Base-by-base conservation (phyloP, 495 filamentous ascomycete genomes). In the Paragyromitra xinjiangensis region DNA sequence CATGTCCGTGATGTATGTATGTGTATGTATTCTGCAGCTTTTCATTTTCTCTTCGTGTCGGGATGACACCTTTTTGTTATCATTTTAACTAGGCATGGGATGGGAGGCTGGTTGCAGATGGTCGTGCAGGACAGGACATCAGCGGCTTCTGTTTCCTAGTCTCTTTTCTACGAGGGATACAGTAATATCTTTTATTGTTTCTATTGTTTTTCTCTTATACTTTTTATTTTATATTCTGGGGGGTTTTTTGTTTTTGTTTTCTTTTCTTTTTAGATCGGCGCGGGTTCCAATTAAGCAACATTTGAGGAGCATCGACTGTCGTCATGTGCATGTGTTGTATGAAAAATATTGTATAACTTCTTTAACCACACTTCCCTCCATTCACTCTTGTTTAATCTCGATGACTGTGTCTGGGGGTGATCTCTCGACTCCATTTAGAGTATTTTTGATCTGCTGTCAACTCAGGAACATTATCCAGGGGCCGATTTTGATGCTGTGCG, bases 1-100 rank as follows among this genome's bases (percentile, higher is more conserved):
- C 64, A 68, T 66, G 71, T 68, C 48, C 34, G 62, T 55, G 62
- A 73, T 74, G 71, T 71, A 58, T 63, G 59, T 74, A 69, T 69
- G 64, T 73, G 53, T 73, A 73, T 73, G 70, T 66, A 66, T 74
- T 59, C 51, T 74, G 71, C 64, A 55, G 66, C 50, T 56, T 67
- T 71, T 63, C 19, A 12, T 61, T 70, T 37, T 61, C 45, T 67
- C n/a, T 39, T 71, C 24, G 34, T 65, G 44, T 73, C 39, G 45
- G 61, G 50, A 34, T 66, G n/a, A 42, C 58, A 71, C 59, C 11
- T 56, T 45, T 75, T 48, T 67, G 61, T 64, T 71, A 62, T 59
- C 51, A 19, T 11, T 77, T 77, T 76, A 76, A 73, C 73, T 65
- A 42, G 55, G 65, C 26, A 64, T 53, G 40, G 61, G 44, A 42